Evolutionary conservation across 2,329 filamentous ascomycete genomes (phyloP).

Genomic region (Alternaria rosae): DNA sequence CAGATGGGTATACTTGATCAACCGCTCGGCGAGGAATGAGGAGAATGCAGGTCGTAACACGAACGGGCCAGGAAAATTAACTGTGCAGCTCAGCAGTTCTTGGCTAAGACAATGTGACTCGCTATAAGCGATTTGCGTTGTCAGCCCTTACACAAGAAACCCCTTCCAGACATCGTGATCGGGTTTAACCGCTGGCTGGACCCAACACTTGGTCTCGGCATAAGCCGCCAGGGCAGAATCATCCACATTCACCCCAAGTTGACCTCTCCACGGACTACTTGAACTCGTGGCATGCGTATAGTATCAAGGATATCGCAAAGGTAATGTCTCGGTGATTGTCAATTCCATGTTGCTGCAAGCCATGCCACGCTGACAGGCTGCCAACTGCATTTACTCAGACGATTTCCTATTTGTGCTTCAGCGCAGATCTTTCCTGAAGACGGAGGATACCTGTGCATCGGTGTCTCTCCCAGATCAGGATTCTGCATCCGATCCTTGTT

Average conservation of each 20-base stretch:
- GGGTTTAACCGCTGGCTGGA: not conserved
- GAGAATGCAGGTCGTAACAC: not conserved
- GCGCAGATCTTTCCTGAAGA: not conserved
- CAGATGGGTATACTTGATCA: not conserved
- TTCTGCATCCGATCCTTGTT: not conserved
- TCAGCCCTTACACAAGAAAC: not conserved
- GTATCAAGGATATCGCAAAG: not conserved
- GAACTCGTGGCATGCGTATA: not conserved
- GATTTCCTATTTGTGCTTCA: not conserved
- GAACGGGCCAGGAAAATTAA: not conserved
- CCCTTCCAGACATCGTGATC: not conserved
- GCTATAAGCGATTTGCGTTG: not conserved
- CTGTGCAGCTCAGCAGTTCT: not conserved
- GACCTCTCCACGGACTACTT: not conserved
- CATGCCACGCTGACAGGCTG: not conserved
- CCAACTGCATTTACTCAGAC: not conserved
- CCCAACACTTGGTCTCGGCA: not conserved
- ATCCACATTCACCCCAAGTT: not conserved
- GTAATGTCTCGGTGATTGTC: not conserved
- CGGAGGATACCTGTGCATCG: not conserved
- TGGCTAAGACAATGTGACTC: not conserved
- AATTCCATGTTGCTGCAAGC: not conserved
- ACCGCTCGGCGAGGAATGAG: not conserved
- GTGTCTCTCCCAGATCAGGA: not conserved
- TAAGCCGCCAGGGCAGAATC: not conserved